phyloP scores from a whole-genome alignment of 2,329 filamentous ascomycete genomes.

The Colletotrichum destructivum region DNA sequence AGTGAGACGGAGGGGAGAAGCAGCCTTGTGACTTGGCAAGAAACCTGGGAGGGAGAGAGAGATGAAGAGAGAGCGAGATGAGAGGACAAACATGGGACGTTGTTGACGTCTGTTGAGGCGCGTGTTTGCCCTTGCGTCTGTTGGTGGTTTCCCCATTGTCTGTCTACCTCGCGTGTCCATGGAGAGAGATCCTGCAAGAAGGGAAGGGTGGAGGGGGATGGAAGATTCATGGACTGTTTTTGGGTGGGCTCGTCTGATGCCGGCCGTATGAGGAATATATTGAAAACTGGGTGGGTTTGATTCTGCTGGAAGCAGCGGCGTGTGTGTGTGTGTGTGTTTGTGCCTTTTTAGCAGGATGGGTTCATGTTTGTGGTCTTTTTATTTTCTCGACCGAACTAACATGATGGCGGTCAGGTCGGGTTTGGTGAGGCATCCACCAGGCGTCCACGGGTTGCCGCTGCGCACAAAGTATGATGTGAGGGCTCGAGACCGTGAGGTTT shows the following conservation, averaged over 20 bases:
- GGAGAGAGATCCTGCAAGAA: slow-evolving; percentile 11
- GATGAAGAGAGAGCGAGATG: neutral
- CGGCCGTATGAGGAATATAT: neutral
- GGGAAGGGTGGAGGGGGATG: neutral
- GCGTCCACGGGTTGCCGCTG: neutral
- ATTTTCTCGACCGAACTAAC: neutral
- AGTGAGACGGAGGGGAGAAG: neutral
- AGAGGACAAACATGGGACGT: neutral
- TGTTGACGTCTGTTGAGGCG: slow-evolving; percentile 13
- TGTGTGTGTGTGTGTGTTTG: neutral
- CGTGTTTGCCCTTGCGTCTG: neutral
- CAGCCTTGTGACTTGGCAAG: neutral
- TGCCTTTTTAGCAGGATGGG: no score
- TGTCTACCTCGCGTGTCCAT: no score
- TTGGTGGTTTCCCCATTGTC: neutral
- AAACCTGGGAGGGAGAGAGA: neutral
- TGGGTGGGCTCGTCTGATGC: neutral
- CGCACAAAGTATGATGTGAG: slow-evolving; percentile 4
- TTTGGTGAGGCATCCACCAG: neutral
- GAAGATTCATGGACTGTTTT: neutral
- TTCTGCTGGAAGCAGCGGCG: neutral
- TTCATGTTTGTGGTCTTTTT: no score
- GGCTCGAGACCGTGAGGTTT: neutral
- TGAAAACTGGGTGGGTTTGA: neutral
- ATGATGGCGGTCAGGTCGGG: neutral